Conservation (phyloP, 192 early-diverging fungal species). For the Coemansia sp. region DNA sequence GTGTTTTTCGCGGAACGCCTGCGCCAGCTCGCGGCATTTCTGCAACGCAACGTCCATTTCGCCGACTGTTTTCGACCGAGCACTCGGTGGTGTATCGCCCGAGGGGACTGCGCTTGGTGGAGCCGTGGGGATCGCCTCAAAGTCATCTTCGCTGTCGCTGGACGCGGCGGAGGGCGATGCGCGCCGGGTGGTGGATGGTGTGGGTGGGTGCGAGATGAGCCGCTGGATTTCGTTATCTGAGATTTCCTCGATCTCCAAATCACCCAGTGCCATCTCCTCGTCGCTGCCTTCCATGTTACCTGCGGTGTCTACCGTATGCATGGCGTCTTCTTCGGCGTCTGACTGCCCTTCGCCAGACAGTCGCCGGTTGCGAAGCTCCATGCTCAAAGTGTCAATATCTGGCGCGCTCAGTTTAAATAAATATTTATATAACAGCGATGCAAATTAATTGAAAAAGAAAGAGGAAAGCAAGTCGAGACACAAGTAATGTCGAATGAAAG, state of each 20-base stretch:
- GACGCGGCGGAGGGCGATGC: slow-evolving; percentile 24
- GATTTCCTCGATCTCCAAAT: slow-evolving; percentile 48
- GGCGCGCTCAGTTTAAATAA: too few species aligned
- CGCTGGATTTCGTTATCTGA: slow-evolving; percentile 46
- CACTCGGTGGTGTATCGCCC: too few species aligned
- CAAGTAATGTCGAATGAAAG: too few species aligned
- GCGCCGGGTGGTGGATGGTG: slow-evolving; percentile 25
- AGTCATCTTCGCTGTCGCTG: slow-evolving; percentile 32
- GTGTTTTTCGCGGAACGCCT: slow-evolving; percentile 17
- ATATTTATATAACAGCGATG: too few species aligned
- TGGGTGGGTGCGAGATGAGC: slow-evolving; percentile 45
- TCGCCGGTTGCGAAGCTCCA: slow-evolving; percentile 31
- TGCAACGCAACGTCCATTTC: too few species aligned
- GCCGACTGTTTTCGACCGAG: too few species aligned
- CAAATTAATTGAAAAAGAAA: too few species aligned
- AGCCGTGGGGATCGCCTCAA: too few species aligned
- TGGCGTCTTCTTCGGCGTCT: not conserved
- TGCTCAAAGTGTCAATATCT: not conserved
- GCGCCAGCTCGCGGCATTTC: slow-evolving; percentile 13
- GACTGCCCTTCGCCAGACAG: slow-evolving; percentile 12
- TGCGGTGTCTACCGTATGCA: not conserved
- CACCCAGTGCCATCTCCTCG: slow-evolving; percentile 19
- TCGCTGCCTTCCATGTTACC: slow-evolving; percentile 2
- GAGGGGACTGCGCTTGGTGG: too few species aligned
- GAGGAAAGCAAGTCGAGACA: too few species aligned